These are phyloP conservation scores for Aristolochia contorta DNA, from an alignment of 164 flowering plant species.

Conservation along the genomic window DNA sequence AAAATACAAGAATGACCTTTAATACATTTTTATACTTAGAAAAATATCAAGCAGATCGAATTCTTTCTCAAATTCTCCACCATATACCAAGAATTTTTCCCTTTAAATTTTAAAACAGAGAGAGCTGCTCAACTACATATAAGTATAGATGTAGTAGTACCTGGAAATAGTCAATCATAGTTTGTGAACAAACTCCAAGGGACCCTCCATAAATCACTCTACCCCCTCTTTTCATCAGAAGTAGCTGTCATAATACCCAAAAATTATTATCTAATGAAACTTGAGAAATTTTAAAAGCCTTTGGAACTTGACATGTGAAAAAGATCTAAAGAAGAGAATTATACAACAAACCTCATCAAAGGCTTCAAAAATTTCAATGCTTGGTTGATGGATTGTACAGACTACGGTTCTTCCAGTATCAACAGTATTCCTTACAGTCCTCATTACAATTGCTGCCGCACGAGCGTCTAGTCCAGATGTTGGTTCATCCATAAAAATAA, in stretches of 20 bases:
- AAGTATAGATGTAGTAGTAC: conserved; percentile 18
- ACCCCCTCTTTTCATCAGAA: conserved; percentile 94
- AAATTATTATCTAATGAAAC: background rate
- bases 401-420: conserved; percentile 96
- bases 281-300: background rate
- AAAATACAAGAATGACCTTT: too few relatives aligned
- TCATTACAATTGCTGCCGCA: conserved; percentile 96
- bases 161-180: conserved; percentile 74
- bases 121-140: background rate
- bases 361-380: conserved; percentile 92
- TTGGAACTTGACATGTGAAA: background rate
- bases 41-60: too few relatives aligned
- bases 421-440: conserved; percentile 91
- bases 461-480: conserved; percentile 98
- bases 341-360: conserved; percentile 71
- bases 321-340: background rate
- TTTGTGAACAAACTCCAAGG: conserved; percentile 63
- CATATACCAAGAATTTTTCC: too few relatives aligned
- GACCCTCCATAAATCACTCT: conserved; percentile 83
- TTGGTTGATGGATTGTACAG: conserved; percentile 96
- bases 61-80: too few relatives aligned
- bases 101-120: background rate
- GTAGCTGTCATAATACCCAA: conserved; percentile 37
- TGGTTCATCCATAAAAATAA: conserved; percentile 97
- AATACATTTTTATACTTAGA: too few relatives aligned